Evolutionary conservation across 768 basidiomycete genomes (phyloP).

Genomic region (Candolleomyces efflorescens): DNA sequence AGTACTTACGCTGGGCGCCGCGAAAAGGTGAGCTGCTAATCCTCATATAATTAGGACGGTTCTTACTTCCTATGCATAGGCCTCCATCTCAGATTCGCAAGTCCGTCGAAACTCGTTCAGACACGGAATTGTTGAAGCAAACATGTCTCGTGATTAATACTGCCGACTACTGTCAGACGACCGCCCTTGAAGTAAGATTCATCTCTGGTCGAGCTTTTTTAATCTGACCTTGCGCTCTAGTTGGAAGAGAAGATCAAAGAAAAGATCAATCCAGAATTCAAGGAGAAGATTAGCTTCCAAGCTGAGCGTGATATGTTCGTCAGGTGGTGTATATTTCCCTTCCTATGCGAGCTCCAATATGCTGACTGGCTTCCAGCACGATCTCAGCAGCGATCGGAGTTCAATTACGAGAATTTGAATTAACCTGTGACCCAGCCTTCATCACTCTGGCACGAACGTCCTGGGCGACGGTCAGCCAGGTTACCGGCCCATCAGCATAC

Average conservation of each 20-base stretch:
- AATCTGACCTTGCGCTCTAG: constrained; percentile 32
- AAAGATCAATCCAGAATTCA: constrained; percentile 71
- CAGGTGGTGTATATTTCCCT: constrained; percentile 44
- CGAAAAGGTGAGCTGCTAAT: constrained; percentile 51
- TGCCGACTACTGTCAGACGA: constrained; percentile 94
- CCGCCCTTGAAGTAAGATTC: constrained; percentile 70
- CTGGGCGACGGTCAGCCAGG: constrained; percentile 78
- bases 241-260: constrained; percentile 89
- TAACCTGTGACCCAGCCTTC: constrained; percentile 76
- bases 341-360: neutral
- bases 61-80: constrained; percentile 21
- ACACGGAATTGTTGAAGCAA: constrained; percentile 70
- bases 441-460: constrained; percentile 69
- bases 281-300: constrained; percentile 79
- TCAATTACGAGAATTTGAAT: constrained; percentile 82
- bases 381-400: constrained; percentile 80
- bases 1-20: constrained; percentile 62
- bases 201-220: neutral
- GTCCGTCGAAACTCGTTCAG: constrained; percentile 79
- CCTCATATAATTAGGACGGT: neutral
- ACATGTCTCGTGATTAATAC: constrained; percentile 93
- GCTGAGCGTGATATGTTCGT: constrained; percentile 86
- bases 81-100: constrained; percentile 46
- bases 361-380: constrained; percentile 42
- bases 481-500: constrained; percentile 83